These are phyloP conservation scores for Clonostachys sp. DNA, from an alignment of 2,329 filamentous ascomycete genomes.

Conservation along the genomic window DNA sequence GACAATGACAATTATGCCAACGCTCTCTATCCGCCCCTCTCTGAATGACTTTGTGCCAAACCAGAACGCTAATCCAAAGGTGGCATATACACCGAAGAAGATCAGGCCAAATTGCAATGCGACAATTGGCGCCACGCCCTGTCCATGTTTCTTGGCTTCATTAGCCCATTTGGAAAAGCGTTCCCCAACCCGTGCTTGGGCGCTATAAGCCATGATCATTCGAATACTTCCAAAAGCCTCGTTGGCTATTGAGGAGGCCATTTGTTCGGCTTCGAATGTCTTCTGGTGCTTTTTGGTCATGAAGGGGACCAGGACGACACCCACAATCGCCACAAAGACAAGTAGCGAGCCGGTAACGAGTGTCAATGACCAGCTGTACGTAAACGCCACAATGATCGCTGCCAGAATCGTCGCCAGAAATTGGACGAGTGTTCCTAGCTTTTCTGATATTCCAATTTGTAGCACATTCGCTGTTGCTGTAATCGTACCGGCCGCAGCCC, in stretches of 20 bases:
- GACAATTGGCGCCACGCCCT: constrained; percentile 36
- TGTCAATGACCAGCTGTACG: constrained; percentile 33
- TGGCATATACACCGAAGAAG: constrained; percentile 41
- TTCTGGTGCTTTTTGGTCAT: constrained; percentile 36
- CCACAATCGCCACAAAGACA: constrained; percentile 34
- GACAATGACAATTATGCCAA: constrained; percentile 43
- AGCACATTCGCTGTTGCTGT: constrained; percentile 13
- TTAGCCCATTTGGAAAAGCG: too few relatives aligned
- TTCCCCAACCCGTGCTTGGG: too few relatives aligned
- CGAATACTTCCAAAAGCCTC: constrained; percentile 43
- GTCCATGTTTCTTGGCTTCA: too few relatives aligned
- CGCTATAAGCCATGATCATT: constrained; percentile 43
- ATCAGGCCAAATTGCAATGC: constrained; percentile 29
- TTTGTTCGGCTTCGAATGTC: constrained; percentile 32
- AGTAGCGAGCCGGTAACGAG: constrained; percentile 34
- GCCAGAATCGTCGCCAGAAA: constrained; percentile 30
- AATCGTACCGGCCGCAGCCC: constrained; percentile 37
- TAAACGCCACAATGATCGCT: constrained; percentile 32
- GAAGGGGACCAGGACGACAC: constrained; percentile 28
- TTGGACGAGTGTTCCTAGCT: constrained; percentile 34
- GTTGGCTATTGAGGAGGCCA: constrained; percentile 39
- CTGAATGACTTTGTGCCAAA: constrained; percentile 41
- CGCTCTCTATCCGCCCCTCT: constrained; percentile 33
- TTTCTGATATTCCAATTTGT: constrained; percentile 43
- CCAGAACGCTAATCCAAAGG: constrained; percentile 46